Base-by-base conservation (phyloP, 179 eudicot species). In the Drosera spatulata region DNA sequence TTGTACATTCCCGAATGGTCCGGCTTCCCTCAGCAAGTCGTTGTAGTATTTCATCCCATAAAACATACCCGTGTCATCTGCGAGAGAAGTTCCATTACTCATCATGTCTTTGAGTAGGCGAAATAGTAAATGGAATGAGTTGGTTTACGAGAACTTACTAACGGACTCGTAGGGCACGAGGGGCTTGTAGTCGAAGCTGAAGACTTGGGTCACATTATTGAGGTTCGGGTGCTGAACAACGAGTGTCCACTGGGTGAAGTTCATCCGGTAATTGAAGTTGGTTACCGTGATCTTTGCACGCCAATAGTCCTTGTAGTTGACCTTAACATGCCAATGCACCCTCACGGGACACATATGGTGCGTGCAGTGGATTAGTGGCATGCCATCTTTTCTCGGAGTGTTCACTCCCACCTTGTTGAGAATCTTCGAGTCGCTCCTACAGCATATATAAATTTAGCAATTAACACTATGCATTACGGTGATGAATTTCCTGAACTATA, bases 11-110 rank as follows among this genome's bases (percentile, higher is more conserved):
- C 96, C 96, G 0, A 55, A 55, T 22, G 78, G 75, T 39, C 96
- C 96, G 0, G 94, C 94, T 72, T 88, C 88, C 94, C 83, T 82
- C 48, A 86, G 62, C 66, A 85, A 59, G 61, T 85, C 94, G 41
- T 88, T 88, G 73, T 69, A 88, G 75, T 73, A 85, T 56, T 88
- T 83, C 76, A 62, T 80, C 55, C 96, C 96, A 41, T 81, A 88
- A 66, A 88, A 88, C 96, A 88, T 88, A 12, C 90, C 96, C 5
- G 96, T 85, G 71, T 88, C 96, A 72, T 88, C 96, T 88, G 85
- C 72, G 73, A 7, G 45, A 8, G 33, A 11, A 59, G 38, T 57
- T 6, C 50, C 33, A 55, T 12, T 4, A 12, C 10, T 39, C n/a
- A 3, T 12, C 45, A 43, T 43, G 8, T 43, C 45, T 4, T 43